Percentiles rank a stretch among this genome's conserved stretches.
Evolutionary conservation across 257 asterid species (phyloP).

Genomic region (Ligustrum vulgare): DNA sequence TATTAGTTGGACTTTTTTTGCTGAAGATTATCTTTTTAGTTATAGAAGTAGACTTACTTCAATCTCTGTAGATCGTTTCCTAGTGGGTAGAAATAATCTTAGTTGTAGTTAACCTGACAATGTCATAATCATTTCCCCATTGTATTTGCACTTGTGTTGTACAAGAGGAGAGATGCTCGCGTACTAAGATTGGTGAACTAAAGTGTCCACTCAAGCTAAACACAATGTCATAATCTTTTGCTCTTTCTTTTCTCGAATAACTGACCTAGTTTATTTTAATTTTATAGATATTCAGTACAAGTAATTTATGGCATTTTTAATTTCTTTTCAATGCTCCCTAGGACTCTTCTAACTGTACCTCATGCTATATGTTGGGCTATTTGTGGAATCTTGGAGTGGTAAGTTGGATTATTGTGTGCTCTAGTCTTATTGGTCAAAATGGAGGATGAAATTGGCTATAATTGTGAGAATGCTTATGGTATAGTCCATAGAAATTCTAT

Average conservation of each 20-base stretch:
- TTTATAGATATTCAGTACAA: too few relatives aligned
- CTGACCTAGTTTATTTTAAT: not conserved
- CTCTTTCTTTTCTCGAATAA: not conserved
- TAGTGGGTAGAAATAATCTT: slow-evolving; percentile 52
- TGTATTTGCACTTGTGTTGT: slow-evolving; percentile 85
- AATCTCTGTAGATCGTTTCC: slow-evolving; percentile 41
- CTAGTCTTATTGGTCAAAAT: not conserved
- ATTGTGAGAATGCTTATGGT: not conserved
- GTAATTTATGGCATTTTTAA: too few relatives aligned
- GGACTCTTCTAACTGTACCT: not conserved
- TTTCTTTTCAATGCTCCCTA: too few relatives aligned
- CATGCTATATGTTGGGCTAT: not conserved
- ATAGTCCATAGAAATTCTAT: not conserved
- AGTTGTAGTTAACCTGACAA: slow-evolving; percentile 59
- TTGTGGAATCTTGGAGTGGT: not conserved
- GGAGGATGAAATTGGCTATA: not conserved
- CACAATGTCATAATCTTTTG: slow-evolving; percentile 9
- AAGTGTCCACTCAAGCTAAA: slow-evolving; percentile 42
- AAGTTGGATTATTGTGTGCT: not conserved
- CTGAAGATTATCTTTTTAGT: not conserved
- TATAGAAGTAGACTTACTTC: slow-evolving; percentile 29
- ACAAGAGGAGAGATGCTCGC: slow-evolving; percentile 65
- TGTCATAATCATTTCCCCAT: slow-evolving; percentile 63
- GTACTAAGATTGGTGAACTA: slow-evolving; percentile 37
- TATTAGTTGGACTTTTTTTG: not conserved